Conservation (phyloP, 2,329 filamentous ascomycete species). For the Laburnicola sp. region DNA sequence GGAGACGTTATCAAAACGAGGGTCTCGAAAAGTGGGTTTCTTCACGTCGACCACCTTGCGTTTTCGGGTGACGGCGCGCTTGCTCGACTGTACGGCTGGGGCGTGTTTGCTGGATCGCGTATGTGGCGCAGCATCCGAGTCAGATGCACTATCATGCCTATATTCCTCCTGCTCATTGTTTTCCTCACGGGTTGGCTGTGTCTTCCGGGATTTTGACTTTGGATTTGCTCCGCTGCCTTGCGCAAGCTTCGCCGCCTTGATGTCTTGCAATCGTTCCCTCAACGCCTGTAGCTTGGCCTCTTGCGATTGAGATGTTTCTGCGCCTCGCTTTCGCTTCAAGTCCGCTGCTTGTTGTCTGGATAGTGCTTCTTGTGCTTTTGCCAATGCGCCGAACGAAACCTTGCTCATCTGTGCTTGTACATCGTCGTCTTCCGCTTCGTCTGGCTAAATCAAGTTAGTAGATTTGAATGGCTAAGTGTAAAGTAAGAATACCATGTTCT, state of each 20-base stretch:
- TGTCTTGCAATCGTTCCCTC: conserved; percentile 49
- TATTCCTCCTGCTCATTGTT: conserved; percentile 29
- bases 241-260: conserved; percentile 47
- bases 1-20: conserved; percentile 76
- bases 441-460: conserved; percentile 24
- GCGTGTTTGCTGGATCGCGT: conserved; percentile 80
- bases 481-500: conserved; percentile 35
- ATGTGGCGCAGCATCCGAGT: conserved; percentile 41
- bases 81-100: conserved; percentile 78
- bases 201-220: conserved; percentile 19
- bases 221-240: conserved; percentile 24
- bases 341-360: conserved; percentile 38
- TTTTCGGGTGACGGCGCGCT: conserved; percentile 78
- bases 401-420: conserved; percentile 54
- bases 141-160: conserved; percentile 37
- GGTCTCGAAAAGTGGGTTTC: conserved; percentile 70
- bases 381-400: conserved; percentile 88
- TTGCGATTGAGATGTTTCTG: conserved; percentile 45
- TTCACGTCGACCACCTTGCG: conserved; percentile 69
- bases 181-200: conserved; percentile 4
- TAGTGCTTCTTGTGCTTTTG: conserved; percentile 78
- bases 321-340: conserved; percentile 50
- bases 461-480: too few species aligned
- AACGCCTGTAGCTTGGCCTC: conserved; percentile 53
- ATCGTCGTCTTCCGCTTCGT: conserved; percentile 47